These are phyloP conservation scores for Albifimbria verrucaria DNA, from an alignment of 2,329 filamentous ascomycete genomes.

Conservation along the genomic window DNA sequence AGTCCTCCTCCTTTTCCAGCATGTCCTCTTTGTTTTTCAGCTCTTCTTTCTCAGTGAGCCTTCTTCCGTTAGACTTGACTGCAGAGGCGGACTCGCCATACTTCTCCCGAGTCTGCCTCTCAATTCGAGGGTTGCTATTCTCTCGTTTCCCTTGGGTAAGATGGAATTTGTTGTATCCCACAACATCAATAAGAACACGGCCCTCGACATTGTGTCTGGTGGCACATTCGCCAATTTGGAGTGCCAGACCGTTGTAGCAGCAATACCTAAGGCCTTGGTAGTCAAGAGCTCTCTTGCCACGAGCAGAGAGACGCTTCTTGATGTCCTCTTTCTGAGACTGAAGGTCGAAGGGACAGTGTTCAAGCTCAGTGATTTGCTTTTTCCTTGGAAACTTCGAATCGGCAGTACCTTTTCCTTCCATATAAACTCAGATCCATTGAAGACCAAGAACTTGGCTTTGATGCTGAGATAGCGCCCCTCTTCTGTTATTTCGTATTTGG, in stretches of 20 bases:
- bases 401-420: constrained; percentile 32
- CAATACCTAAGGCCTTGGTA: constrained; percentile 38
- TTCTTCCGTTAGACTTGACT: constrained; percentile 14
- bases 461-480: constrained; percentile 19
- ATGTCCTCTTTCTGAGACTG: constrained; percentile 26
- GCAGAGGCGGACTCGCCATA: not conserved
- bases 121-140: constrained; percentile 24
- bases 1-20: constrained; percentile 31
- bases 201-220: constrained; percentile 37
- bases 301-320: constrained; percentile 22
- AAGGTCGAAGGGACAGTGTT: constrained; percentile 33
- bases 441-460: constrained; percentile 30
- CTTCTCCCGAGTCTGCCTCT: constrained; percentile 11
- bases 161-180: constrained; percentile 40
- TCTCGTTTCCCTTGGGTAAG: constrained; percentile 32
- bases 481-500: constrained; percentile 21
- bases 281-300: constrained; percentile 38
- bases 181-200: constrained; percentile 35
- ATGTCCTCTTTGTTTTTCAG: constrained; percentile 36
- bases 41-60: constrained; percentile 30
- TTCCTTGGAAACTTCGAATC: constrained; percentile 35
- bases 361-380: constrained; percentile 35
- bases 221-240: constrained; percentile 18
- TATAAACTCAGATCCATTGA: constrained; percentile 37
- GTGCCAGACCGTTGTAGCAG: constrained; percentile 38